These are phyloP conservation scores for Thraustotheca clavata DNA, from an alignment of 352 stramenopile genomes.

Conservation along the genomic window DNA sequence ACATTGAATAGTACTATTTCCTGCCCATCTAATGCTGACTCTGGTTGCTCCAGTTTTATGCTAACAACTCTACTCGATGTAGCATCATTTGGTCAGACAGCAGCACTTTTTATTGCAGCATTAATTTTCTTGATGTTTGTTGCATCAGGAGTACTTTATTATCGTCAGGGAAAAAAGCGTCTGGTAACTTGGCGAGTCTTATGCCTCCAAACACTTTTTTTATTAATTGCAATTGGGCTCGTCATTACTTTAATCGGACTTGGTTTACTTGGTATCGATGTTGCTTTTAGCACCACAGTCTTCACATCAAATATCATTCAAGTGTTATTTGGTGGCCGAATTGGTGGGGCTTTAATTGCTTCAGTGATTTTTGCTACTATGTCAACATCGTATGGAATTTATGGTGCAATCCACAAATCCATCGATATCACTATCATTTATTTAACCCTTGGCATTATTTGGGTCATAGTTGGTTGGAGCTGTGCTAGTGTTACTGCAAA, in stretches of 20 bases:
- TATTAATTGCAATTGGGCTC: slow-evolving; percentile 19
- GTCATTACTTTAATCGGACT: slow-evolving; percentile 28
- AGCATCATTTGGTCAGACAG: slow-evolving; percentile 11
- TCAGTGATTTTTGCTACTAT: slow-evolving; percentile 27
- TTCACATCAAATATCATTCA: slow-evolving; percentile 44
- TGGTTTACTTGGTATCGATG: slow-evolving; percentile 33
- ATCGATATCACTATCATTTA: slow-evolving; percentile 44
- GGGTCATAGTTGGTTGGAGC: slow-evolving; percentile 8
- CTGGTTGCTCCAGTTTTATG: slow-evolving; percentile 30
- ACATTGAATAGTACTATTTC: background rate
- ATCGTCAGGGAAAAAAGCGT: slow-evolving; percentile 26
- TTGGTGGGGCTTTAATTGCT: slow-evolving; percentile 30
- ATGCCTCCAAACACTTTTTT: slow-evolving; percentile 4
- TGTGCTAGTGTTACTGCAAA: background rate
- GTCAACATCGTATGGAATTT: slow-evolving; percentile 31
- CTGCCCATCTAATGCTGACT: slow-evolving; percentile 22
- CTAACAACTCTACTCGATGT: slow-evolving; percentile 29
- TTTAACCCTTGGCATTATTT: background rate
- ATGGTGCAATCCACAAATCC: slow-evolving; percentile 28
- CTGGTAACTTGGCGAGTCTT: slow-evolving; percentile 20
- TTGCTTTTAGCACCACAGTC: slow-evolving; percentile 29
- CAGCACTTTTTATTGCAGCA: slow-evolving; percentile 10
- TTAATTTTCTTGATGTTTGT: slow-evolving; percentile 26
- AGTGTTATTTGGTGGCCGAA: slow-evolving; percentile 34
- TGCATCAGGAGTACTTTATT: slow-evolving; percentile 24